phyloP scores from a whole-genome alignment of 768 basidiomycete genomes.

The Fomitopsis pulvina region DNA sequence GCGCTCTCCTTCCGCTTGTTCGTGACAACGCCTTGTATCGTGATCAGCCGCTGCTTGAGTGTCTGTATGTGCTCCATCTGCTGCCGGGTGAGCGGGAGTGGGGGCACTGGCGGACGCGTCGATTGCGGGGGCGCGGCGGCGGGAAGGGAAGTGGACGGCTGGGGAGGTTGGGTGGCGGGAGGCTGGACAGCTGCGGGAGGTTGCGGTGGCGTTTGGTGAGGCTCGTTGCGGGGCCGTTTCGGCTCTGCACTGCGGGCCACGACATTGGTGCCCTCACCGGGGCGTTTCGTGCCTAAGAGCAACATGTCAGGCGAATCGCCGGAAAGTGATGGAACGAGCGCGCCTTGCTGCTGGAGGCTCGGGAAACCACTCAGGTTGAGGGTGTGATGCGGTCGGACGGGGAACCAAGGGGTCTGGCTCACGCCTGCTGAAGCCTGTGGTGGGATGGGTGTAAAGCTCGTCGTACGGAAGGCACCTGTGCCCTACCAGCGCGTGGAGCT shows the following conservation, averaged over 20 bases:
- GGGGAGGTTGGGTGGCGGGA: background rate
- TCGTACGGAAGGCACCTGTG: background rate
- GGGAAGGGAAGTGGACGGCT: too few relatives aligned
- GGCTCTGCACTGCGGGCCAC: slow-evolving; percentile 9
- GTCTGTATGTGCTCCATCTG: background rate
- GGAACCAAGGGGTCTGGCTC: slow-evolving; percentile 50
- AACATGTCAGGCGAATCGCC: background rate
- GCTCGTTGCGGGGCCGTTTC: slow-evolving; percentile 5
- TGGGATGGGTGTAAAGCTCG: slow-evolving; percentile 1
- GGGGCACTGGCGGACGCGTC: too few relatives aligned
- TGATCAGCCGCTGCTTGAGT: background rate
- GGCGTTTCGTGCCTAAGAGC: slow-evolving; percentile 10
- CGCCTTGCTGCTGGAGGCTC: slow-evolving; percentile 26
- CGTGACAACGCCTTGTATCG: background rate
- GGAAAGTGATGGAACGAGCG: slow-evolving; percentile 2
- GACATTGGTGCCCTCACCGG: slow-evolving; percentile 2
- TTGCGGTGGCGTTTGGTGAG: slow-evolving; percentile 2
- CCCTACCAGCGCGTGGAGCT: slow-evolving; percentile 46
- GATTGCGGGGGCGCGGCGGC: background rate
- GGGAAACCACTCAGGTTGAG: slow-evolving; percentile 46
- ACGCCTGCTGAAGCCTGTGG: slow-evolving; percentile 30
- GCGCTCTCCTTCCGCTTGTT: background rate
- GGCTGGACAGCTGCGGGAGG: slow-evolving; percentile 3
- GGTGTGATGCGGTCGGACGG: slow-evolving; percentile 37
- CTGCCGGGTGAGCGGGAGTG: too few relatives aligned